A percentile compares a stretch with the other conserved stretches of the same genome.
Conservation (phyloP, 192 early-diverging fungal genomes). For the Diversispora epigaea region DNA sequence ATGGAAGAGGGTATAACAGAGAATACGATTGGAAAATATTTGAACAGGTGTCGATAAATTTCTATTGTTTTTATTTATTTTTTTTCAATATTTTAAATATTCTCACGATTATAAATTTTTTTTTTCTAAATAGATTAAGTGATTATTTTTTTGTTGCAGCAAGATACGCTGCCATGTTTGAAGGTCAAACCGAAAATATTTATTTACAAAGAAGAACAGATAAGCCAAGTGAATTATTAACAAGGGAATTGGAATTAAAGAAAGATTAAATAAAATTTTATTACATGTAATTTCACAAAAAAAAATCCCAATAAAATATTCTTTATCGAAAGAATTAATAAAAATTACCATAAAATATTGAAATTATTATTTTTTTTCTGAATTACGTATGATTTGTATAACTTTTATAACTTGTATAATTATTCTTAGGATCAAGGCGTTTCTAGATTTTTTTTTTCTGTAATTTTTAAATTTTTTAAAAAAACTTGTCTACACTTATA, state of each 20-base stretch:
- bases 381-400: too few species aligned
- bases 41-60: slow-evolving; percentile 57
- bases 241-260: slow-evolving; percentile 25
- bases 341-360: too few species aligned
- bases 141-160: slow-evolving; percentile 93
- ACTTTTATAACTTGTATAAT: too few species aligned
- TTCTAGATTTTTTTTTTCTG: too few species aligned
- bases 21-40: slow-evolving; percentile 60
- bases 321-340: too few species aligned
- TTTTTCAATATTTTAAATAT: not conserved
- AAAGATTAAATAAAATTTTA: not conserved
- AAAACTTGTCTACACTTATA: too few species aligned
- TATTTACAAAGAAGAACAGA: slow-evolving; percentile 51
- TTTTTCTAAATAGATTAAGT: slow-evolving; percentile 56
- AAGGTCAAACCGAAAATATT: slow-evolving; percentile 71
- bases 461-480: too few species aligned
- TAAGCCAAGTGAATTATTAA: slow-evolving; percentile 18
- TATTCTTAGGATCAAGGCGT: too few species aligned
- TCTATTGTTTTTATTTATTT: not conserved
- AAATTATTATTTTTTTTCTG: too few species aligned
- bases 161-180: slow-evolving; percentile 71
- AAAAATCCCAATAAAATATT: too few species aligned
- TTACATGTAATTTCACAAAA: too few species aligned
- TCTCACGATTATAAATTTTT: not conserved
- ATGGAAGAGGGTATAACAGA: slow-evolving; percentile 59